Evolutionary conservation across 306 rosid genomes (phyloP), one percentile per base, ranked within the genome.

Genomic region (Comarum palustre): DNA sequence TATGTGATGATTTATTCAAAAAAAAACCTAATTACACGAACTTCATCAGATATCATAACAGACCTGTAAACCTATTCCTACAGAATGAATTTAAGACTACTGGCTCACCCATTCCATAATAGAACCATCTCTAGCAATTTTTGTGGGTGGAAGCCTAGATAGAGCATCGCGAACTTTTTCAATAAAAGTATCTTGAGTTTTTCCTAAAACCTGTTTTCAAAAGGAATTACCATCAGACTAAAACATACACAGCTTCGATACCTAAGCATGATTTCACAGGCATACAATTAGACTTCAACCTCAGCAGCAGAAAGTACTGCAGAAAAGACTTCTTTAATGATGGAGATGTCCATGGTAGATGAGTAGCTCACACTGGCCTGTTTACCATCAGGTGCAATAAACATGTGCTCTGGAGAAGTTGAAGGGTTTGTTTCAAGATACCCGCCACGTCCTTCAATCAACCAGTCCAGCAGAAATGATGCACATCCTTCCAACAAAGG

Each of bases 321-420:
- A 27, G 92, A 84, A 84, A 93, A 91, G 79, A 93, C 90, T 86
- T 91, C 98, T 73, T 84, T 87, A 50, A 89, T 86, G 84, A 93
- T 87, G 68, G 97, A 82, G 32, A 91, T 86, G 87, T 93, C 98
- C 97, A 93, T 93, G 78, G 97, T 93, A 73, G 98, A 69, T 68
- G 98, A 93, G 90, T 89, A 93, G 90, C 96, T 89, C 77, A 93
- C 98, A 71, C 98, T 91, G 65, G 98, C 98, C 48, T 71, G 90
- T 80, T 91, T 89, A 69, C 87, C 82, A 66, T 85, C 96, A 63
- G 98, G 90, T 63, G 98, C 93, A 62, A 61, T 72, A 76, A 93
- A 93, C 97, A 89, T 86, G 85, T 93, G 98, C 81, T 93, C 98
- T 1, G 98, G 98, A 67, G 98, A 93, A 74, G 98, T 93, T 72